Evolutionary conservation across 1,284 basidiomycete genomes (phyloP).

Genomic region (Fomitopsis betulina): DNA sequence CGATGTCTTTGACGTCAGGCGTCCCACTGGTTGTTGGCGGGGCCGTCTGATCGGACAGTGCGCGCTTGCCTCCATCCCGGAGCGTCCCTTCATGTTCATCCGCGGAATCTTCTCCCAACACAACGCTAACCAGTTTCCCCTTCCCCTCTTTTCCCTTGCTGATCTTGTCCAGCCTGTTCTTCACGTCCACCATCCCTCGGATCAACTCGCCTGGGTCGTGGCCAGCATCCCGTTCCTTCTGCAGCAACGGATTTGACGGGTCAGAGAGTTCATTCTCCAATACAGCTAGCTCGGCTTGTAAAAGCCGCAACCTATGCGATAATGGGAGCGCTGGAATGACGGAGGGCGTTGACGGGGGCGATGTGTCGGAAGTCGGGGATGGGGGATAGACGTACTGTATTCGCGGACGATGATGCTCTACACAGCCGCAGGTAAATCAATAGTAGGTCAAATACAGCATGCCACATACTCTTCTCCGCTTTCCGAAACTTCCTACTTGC

Average conservation of each 20-base stretch:
- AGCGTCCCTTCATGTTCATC: constrained; percentile 5
- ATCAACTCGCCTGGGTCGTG: constrained; percentile 73
- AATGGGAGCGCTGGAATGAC: constrained; percentile 36
- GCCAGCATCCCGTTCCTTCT: constrained; percentile 47
- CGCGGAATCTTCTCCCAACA: constrained; percentile 39
- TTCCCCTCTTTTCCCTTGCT: constrained; percentile 61
- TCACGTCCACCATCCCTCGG: constrained; percentile 68
- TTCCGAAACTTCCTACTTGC: constrained; percentile 64
- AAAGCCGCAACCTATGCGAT: constrained; percentile 52
- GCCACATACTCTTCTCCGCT: constrained; percentile 54
- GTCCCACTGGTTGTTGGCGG: constrained; percentile 5
- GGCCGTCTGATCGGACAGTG: background rate
- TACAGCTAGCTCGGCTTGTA: constrained; percentile 60
- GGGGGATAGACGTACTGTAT: constrained; percentile 65
- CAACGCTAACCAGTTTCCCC: constrained; percentile 56
- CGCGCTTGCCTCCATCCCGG: constrained; percentile 10
- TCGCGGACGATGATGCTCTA: constrained; percentile 43
- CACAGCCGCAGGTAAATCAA: background rate
- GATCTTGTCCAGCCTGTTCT: constrained; percentile 63
- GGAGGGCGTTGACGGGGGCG: constrained; percentile 16
- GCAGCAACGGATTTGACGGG: constrained; percentile 59
- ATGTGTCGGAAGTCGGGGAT: constrained; percentile 45
- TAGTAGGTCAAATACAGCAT: background rate
- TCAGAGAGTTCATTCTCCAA: constrained; percentile 69
- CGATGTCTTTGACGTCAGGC: constrained; percentile 40